Conservation (phyloP, 176 grass and related monocot genomes). For the Guadua angustifolia region DNA sequence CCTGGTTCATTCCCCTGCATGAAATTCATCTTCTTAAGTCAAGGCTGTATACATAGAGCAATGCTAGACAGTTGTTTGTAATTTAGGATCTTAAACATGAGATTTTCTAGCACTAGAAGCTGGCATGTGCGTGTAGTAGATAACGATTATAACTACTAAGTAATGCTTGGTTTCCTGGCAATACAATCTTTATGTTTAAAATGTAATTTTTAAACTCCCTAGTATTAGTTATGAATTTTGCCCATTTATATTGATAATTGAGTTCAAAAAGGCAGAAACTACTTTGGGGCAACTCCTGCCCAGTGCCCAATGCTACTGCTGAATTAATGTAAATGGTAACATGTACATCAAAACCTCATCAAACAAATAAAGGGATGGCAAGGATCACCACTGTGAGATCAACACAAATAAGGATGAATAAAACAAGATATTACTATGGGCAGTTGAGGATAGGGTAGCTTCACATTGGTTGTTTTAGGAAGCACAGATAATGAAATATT, state of each 20-base stretch:
- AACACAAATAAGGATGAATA: constrained; percentile 10
- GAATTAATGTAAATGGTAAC: background rate
- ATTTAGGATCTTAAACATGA: constrained; percentile 9
- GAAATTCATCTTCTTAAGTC: constrained; percentile 10
- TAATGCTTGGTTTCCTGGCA: constrained; percentile 1
- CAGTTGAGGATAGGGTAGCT: constrained; percentile 23
- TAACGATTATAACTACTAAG: constrained; percentile 3
- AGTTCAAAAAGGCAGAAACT: background rate
- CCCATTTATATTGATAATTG: background rate
- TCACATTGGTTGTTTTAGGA: background rate
- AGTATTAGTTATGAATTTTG: background rate
- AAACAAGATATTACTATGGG: constrained; percentile 14
- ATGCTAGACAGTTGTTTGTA: background rate
- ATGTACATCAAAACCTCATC: background rate
- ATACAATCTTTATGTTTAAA: background rate
- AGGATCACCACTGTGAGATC: background rate
- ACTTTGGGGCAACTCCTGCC: background rate
- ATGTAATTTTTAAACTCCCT: background rate
- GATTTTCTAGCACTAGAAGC: background rate
- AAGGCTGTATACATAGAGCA: background rate
- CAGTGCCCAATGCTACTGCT: background rate
- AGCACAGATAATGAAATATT: background rate
- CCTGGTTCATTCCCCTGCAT: background rate
- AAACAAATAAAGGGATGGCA: constrained; percentile 7
- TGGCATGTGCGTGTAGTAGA: constrained; percentile 7